These are phyloP conservation scores for Glomus cerebriforme DNA, from an alignment of 192 early-diverging fungal species.

Conservation along the genomic window DNA sequence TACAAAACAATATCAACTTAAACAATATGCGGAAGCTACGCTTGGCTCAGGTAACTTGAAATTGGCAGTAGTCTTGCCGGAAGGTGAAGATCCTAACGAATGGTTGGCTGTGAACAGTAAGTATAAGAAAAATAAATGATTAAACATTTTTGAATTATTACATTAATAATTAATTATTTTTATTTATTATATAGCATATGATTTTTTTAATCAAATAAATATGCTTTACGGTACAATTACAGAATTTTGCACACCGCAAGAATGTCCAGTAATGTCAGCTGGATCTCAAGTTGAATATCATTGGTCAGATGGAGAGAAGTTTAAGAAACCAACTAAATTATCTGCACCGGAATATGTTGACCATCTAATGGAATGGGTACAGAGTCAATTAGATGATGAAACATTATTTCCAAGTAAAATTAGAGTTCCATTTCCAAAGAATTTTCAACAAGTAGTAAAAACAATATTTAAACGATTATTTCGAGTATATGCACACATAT, in stretches of 20 bases:
- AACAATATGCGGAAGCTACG: conserved; percentile 67
- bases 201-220: conserved; percentile 97
- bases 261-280: conserved; percentile 90
- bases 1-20: conserved; percentile 62
- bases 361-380: conserved; percentile 83
- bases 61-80: conserved; percentile 77
- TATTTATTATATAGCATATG: conserved; percentile 57
- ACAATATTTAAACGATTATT: conserved; percentile 86
- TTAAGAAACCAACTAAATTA: conserved; percentile 85
- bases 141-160: neutral
- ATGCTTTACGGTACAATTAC: conserved; percentile 87
- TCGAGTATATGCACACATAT: conserved; percentile 93
- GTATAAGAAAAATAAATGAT: neutral
- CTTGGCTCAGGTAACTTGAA: conserved; percentile 79
- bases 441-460: conserved; percentile 67
- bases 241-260: conserved; percentile 85
- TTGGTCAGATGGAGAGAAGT: conserved; percentile 82
- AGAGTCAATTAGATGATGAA: conserved; percentile 83
- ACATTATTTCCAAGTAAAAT: conserved; percentile 83
- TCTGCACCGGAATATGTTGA: conserved; percentile 91
- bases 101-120: conserved; percentile 90
- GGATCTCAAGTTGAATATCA: conserved; percentile 84
- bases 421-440: conserved; percentile 72
- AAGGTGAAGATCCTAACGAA: conserved; percentile 86
- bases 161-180: neutral